Evolutionary conservation across 2,329 filamentous ascomycete species (phyloP).

Genomic region (Ascocoryne sarcoides): DNA sequence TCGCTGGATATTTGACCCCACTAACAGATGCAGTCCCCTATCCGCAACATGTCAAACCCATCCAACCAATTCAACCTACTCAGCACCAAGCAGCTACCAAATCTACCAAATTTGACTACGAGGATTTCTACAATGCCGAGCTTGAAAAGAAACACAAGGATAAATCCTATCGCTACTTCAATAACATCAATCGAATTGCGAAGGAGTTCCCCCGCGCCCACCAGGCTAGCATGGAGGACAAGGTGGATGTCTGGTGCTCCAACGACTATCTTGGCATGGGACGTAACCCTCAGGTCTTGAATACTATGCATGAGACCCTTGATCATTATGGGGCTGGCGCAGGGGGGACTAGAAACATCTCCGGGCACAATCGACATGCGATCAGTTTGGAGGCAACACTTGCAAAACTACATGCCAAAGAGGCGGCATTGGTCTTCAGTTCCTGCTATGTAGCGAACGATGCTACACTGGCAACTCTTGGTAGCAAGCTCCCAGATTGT

Average conservation of each 20-base stretch:
- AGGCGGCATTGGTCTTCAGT: constrained; percentile 86
- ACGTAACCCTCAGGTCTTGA: constrained; percentile 75
- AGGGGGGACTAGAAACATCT: constrained; percentile 94
- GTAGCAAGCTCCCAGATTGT: constrained; percentile 91
- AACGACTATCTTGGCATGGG: constrained; percentile 99
- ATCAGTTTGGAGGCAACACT: constrained; percentile 73
- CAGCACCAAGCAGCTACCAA: constrained; percentile 18
- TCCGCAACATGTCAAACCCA: constrained; percentile 18
- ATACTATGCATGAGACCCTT: constrained; percentile 88
- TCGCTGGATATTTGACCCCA: constrained; percentile 6
- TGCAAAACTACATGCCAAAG: constrained; percentile 84
- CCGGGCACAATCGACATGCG: constrained; percentile 93
- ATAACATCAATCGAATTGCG: constrained; percentile 98
- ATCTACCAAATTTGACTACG: constrained; percentile 73
- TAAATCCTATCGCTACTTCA: constrained; percentile 99
- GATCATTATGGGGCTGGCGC: constrained; percentile 93
- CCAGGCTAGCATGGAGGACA: constrained; percentile 72
- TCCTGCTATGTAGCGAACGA: constrained; percentile 99
- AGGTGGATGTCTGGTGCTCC: constrained; percentile 96
- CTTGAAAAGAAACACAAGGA: constrained; percentile 99
- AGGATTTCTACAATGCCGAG: constrained; percentile 78
- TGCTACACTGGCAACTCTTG: constrained; percentile 90
- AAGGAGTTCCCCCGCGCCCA: constrained; percentile 94
- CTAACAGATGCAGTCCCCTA: constrained; percentile 19
- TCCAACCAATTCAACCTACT: constrained; percentile 10